Conservation (phyloP, 2,329 filamentous ascomycete genomes). For the Aspergillus neotritici region DNA sequence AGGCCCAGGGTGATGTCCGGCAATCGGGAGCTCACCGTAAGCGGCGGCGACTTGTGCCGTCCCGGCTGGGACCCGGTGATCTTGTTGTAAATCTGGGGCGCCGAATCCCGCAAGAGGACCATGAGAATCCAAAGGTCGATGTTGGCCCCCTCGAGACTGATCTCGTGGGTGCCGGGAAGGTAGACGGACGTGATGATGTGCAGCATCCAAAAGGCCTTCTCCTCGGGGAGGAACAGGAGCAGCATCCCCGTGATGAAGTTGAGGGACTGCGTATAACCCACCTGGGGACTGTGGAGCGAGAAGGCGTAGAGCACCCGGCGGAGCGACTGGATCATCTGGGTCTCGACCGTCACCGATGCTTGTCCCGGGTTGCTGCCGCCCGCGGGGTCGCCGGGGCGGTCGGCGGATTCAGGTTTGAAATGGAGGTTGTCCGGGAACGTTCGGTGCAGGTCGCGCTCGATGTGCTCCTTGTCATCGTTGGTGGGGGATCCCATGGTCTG, state of each 20-base stretch:
- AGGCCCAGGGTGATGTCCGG: slow-evolving; percentile 89
- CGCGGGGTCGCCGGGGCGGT: slow-evolving; percentile 13
- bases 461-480: slow-evolving; percentile 75
- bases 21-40: slow-evolving; percentile 50
- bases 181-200: slow-evolving; percentile 87
- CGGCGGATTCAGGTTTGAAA: slow-evolving; percentile 63
- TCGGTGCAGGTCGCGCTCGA: slow-evolving; percentile 86
- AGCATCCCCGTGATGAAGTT: slow-evolving; percentile 91
- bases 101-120: slow-evolving; percentile 72
- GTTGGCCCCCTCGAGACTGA: slow-evolving; percentile 84
- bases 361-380: slow-evolving; percentile 35
- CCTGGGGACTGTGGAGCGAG: slow-evolving; percentile 80
- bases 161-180: slow-evolving; percentile 85
- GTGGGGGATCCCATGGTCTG: slow-evolving; percentile 60
- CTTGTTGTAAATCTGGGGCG: slow-evolving; percentile 80
- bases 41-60: slow-evolving; percentile 38
- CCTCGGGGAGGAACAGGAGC: slow-evolving; percentile 83
- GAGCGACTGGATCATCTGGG: slow-evolving; percentile 71
- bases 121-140: slow-evolving; percentile 92
- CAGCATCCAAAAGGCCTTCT: slow-evolving; percentile 87
- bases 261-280: slow-evolving; percentile 92
- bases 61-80: slow-evolving; percentile 55
- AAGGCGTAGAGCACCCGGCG: slow-evolving; percentile 85
- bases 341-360: slow-evolving; percentile 52
- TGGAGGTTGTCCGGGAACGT: slow-evolving; percentile 92